Conservation (phyloP, 163 green algal genomes). For the Chlorella variabilis region DNA sequence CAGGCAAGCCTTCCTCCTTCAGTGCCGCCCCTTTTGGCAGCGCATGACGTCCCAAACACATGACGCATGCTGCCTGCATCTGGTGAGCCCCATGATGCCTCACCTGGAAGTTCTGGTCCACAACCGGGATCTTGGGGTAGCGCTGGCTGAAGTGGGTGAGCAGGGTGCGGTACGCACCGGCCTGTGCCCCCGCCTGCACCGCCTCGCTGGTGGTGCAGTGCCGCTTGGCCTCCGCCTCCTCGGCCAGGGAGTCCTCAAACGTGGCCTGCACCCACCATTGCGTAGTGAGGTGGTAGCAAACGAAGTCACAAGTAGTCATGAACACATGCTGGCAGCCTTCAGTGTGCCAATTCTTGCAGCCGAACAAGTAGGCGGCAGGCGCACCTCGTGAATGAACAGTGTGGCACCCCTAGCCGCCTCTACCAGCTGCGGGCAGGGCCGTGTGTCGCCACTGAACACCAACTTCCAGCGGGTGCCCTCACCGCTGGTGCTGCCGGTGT, state of each 20-base stretch:
- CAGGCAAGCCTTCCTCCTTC: too few species aligned
- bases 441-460: conserved; percentile 94
- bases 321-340: too few species aligned
- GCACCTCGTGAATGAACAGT: conserved; percentile 94
- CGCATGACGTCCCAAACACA: too few species aligned
- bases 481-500: not conserved
- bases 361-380: too few species aligned
- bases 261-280: conserved; percentile 68
- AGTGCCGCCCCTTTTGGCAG: too few species aligned
- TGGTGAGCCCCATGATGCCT: not conserved
- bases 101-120: conserved; percentile 57
- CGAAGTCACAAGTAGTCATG: too few species aligned
- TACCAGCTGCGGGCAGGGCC: conserved; percentile 79
- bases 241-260: conserved; percentile 88
- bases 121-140: conserved; percentile 90
- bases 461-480: conserved; percentile 57
- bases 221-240: conserved; percentile 88
- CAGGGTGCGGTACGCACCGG: conserved; percentile 85
- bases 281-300: too few species aligned
- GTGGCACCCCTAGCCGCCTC: conserved; percentile 79
- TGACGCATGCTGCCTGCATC: too few species aligned
- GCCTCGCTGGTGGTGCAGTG: conserved; percentile 93
- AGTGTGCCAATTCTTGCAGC: too few species aligned
- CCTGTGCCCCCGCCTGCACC: conserved; percentile 63
- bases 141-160: conserved; percentile 98